phyloP scores from a whole-genome alignment of 805 yeast genomes.

The Nakazawaea holstii region DNA sequence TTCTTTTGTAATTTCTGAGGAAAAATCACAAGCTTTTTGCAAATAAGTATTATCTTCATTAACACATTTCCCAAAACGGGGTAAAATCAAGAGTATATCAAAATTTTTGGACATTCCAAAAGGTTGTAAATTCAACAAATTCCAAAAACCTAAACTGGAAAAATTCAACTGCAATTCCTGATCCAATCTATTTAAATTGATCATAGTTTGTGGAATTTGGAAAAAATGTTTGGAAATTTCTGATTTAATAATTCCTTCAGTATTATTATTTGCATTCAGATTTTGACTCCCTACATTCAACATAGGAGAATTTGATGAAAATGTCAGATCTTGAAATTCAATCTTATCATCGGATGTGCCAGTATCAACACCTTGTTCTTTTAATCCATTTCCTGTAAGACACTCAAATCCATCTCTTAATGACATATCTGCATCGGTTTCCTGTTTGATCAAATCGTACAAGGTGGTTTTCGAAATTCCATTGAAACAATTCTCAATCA shows the following conservation, averaged over 20 bases:
- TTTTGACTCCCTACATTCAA: constrained; percentile 15
- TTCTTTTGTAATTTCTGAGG: constrained; percentile 33
- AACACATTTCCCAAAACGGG: constrained; percentile 10
- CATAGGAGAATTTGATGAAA: constrained; percentile 26
- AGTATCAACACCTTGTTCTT: constrained; percentile 26
- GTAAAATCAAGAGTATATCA: constrained; percentile 41
- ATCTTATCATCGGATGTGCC: no score
- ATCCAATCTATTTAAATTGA: constrained; percentile 30
- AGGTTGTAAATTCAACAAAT: constrained; percentile 51
- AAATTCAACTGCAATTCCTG: constrained; percentile 40
- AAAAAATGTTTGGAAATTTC: constrained; percentile 22
- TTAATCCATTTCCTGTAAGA: constrained; percentile 23
- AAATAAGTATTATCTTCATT: constrained; percentile 21
- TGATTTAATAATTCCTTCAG: constrained; percentile 12
- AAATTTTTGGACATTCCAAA: constrained; percentile 43
- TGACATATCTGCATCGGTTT: constrained; percentile 16
- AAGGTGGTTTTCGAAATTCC: constrained; percentile 4
- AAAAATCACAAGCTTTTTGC: constrained; percentile 28
- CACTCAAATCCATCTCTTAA: constrained; percentile 31
- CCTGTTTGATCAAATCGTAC: constrained; percentile 12
- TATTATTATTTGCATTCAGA: background rate
- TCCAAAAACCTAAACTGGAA: constrained; percentile 51
- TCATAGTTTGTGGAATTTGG: constrained; percentile 27
- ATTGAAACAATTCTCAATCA: constrained; percentile 1
- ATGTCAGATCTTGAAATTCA: constrained; percentile 22